A percentile compares a stretch with the other conserved stretches of the same genome.
Evolutionary conservation across 2,329 filamentous ascomycete genomes (phyloP).

Genomic region (Paracoccidioides lutzii): DNA sequence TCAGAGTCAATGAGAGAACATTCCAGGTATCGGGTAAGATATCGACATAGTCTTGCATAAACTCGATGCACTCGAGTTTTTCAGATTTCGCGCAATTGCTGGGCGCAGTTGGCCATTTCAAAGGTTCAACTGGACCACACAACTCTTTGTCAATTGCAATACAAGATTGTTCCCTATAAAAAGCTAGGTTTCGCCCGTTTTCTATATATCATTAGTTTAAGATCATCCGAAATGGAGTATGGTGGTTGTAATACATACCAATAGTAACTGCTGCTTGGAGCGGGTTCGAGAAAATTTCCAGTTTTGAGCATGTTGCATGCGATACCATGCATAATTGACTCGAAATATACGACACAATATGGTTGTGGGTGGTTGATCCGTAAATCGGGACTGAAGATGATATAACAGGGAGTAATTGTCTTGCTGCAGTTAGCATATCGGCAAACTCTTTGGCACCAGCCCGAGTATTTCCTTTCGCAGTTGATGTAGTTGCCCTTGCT

Average conservation of each 20-base stretch:
- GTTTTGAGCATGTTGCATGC: constrained; percentile 26
- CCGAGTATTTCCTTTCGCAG: constrained; percentile 17
- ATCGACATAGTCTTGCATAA: constrained; percentile 72
- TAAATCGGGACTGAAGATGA: constrained; percentile 22
- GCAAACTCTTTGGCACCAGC: constrained; percentile 24
- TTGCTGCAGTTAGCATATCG: constrained; percentile 25
- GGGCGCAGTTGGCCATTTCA: constrained; percentile 36
- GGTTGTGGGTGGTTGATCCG: constrained; percentile 29
- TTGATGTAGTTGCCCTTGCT: constrained; percentile 18
- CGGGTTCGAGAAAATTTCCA: constrained; percentile 11
- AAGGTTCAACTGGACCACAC: constrained; percentile 30
- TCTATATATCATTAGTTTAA: constrained; percentile 16
- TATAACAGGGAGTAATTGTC: constrained; percentile 21
- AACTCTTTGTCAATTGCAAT: constrained; percentile 36
- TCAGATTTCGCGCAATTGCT: constrained; percentile 10
- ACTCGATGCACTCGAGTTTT: constrained; percentile 42
- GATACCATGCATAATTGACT: constrained; percentile 31
- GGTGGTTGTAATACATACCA: constrained; percentile 16
- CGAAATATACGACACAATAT: constrained; percentile 27
- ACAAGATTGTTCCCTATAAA: constrained; percentile 26
- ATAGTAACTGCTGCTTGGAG: constrained; percentile 25
- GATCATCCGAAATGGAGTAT: not conserved
- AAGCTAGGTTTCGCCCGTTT: constrained; percentile 30
- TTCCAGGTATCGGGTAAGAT: constrained; percentile 75
- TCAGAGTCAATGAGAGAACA: constrained; percentile 72